phyloP scores from a whole-genome alignment of 2,329 filamentous ascomycete genomes.

The Chaetomium sp. region DNA sequence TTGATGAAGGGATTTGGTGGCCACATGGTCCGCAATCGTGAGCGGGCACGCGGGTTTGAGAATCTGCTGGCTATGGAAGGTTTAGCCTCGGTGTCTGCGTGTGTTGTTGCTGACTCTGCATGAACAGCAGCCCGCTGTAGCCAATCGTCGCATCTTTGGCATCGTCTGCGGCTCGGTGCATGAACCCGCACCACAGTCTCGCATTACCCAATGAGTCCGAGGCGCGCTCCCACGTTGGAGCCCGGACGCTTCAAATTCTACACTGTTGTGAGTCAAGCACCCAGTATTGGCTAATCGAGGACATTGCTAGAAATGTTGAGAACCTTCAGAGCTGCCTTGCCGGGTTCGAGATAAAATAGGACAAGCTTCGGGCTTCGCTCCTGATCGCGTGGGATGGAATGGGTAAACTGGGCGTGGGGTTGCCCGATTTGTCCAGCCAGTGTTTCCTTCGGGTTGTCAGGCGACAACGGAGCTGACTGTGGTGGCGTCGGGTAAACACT shows the following conservation, averaged over 20 bases:
- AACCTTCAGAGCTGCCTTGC: not conserved
- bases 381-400: not conserved
- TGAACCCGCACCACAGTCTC: constrained; percentile 23
- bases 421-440: not conserved
- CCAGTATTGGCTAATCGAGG: not conserved
- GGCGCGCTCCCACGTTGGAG: constrained; percentile 20
- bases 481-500: not conserved
- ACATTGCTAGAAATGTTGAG: not conserved
- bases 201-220: constrained; percentile 20
- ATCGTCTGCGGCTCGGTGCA: constrained; percentile 17
- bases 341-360: not conserved
- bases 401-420: not conserved
- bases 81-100: not conserved
- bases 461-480: not conserved
- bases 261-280: constrained; percentile 8
- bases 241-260: not conserved
- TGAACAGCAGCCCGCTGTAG: constrained; percentile 20
- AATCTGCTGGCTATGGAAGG: not conserved
- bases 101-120: constrained; percentile 15
- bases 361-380: not conserved
- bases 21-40: constrained; percentile 9
- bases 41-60: not conserved
- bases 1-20: not conserved
- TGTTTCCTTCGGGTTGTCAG: not conserved
- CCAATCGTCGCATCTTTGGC: constrained; percentile 23